A percentile compares a stretch with the other conserved stretches of the same genome.
Conservation (phyloP, 345 rosid genomes). For the Brassica carinata region DNA sequence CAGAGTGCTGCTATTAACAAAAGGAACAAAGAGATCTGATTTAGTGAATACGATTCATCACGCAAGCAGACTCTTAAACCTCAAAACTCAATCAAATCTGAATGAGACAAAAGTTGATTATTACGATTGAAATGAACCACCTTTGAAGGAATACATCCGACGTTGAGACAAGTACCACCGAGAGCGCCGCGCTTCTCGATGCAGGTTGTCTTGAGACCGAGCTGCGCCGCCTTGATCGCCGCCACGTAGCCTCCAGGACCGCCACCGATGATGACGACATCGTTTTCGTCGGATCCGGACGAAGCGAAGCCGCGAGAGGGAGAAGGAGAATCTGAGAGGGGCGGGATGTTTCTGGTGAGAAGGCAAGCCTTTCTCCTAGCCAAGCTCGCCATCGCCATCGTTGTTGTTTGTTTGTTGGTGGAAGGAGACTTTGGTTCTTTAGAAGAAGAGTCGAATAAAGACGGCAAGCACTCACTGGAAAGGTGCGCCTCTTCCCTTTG, state of each 20-base stretch:
- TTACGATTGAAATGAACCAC: conserved; percentile 38
- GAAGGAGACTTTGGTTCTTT: conserved; percentile 23
- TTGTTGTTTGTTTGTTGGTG: conserved; percentile 11
- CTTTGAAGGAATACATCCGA: conserved; percentile 99
- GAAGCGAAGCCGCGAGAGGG: conserved; percentile 77
- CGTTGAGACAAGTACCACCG: conserved; percentile 99
- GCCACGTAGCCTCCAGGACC: conserved; percentile 99
- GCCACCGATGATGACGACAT: conserved; percentile 93
- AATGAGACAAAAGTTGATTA: background rate
- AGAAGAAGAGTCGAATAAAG: conserved; percentile 33
- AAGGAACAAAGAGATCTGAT: background rate
- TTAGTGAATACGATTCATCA: background rate
- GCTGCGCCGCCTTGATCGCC: conserved; percentile 98
- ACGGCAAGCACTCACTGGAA: conserved; percentile 1
- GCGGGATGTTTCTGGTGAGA: conserved; percentile 59
- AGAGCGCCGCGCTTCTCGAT: conserved; percentile 96
- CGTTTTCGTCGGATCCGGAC: conserved; percentile 89
- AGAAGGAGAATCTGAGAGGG: conserved; percentile 58
- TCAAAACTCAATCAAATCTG: background rate
- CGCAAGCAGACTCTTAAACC: background rate
- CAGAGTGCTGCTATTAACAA: background rate
- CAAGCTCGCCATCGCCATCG: conserved; percentile 89
- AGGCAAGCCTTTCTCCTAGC: conserved; percentile 74
- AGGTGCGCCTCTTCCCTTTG: background rate
- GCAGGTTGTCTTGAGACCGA: conserved; percentile 95